Percentiles rank a stretch among this genome's conserved stretches.
phyloP scores from a whole-genome alignment of 495 filamentous ascomycete genomes.

The Penicillium manginii region DNA sequence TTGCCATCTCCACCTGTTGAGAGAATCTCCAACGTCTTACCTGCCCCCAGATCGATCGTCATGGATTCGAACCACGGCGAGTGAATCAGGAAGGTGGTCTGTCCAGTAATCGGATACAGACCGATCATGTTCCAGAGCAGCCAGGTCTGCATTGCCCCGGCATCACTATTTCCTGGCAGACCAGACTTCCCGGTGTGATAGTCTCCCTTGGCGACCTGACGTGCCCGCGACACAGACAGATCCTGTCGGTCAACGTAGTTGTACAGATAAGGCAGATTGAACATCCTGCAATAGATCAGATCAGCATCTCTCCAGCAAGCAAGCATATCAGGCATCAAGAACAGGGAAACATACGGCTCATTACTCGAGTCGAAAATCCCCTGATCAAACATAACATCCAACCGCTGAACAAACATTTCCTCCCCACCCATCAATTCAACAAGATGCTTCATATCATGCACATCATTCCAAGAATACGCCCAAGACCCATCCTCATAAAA shows the following conservation, averaged over 20 bases:
- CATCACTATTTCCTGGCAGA: constrained; percentile 61
- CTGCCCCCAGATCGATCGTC: constrained; percentile 50
- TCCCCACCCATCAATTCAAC: constrained; percentile 61
- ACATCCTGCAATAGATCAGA: constrained; percentile 42
- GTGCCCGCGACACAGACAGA: constrained; percentile 43
- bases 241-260: constrained; percentile 68
- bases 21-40: constrained; percentile 49
- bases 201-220: constrained; percentile 42
- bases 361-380: constrained; percentile 70
- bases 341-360: constrained; percentile 53
- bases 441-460: constrained; percentile 67
- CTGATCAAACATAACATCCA: constrained; percentile 50
- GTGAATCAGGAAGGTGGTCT: constrained; percentile 59
- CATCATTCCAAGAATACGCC: constrained; percentile 70
- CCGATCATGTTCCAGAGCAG: constrained; percentile 65
- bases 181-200: constrained; percentile 44
- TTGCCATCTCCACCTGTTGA: constrained; percentile 48
- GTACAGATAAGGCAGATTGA: constrained; percentile 72
- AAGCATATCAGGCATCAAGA: neutral
- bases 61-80: constrained; percentile 59
- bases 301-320: constrained; percentile 5
- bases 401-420: constrained; percentile 32
- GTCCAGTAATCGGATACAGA: constrained; percentile 58
- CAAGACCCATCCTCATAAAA: constrained; percentile 70
- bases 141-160: constrained; percentile 64